Evolutionary conservation across 495 filamentous ascomycete genomes (phyloP), one percentile per base, ranked within the genome.

Genomic region (Penicillium crystallinum): DNA sequence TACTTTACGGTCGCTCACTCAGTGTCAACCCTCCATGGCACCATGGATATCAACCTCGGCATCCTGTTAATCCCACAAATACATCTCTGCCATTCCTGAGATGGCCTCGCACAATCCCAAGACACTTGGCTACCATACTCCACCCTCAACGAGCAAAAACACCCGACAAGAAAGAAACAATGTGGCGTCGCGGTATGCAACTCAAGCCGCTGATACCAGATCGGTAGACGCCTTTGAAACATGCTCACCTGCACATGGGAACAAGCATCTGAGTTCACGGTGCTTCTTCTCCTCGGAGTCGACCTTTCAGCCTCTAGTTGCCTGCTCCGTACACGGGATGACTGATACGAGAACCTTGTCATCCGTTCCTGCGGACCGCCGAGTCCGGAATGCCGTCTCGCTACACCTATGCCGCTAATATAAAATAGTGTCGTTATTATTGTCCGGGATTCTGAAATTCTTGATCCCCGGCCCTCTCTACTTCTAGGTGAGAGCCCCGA

Each of bases 371-470:
- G 10, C 11, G 21, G 2, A 4, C 19, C 8, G n/a, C 15, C 19
- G 14, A 31, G 11, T 9, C 6, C 10, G 29, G 29, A 31, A 11
- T 31, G 29, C 30, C 10, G 8, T 27, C 33, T 47, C 44, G 45
- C 45, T 47, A 47, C 33, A 47, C 46, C 36, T 9, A 6, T 30
- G 36, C 46, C 46, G 35, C 35, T 49, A 22, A 49, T 31, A 30
- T 19, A 23, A 17, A 5, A 39, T 40, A 49, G 35, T 19, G 25
- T 30, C 25, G 12, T 10, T 30, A 30, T 50, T 31, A 17, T 40
- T 19, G 8, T 19, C 27, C 46, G 46, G 9, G 29, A 42, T 42
- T 25, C 33, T 31, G 22, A 18, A 27, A 17, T 12, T 27, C n/a
- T 17, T 34, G 21, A 17, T 47, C 31, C 31, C 45, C 45, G 44